These are phyloP conservation scores for Paulinella micropora DNA, from an alignment of 78 protist genomes.

Conservation along the genomic window DNA sequence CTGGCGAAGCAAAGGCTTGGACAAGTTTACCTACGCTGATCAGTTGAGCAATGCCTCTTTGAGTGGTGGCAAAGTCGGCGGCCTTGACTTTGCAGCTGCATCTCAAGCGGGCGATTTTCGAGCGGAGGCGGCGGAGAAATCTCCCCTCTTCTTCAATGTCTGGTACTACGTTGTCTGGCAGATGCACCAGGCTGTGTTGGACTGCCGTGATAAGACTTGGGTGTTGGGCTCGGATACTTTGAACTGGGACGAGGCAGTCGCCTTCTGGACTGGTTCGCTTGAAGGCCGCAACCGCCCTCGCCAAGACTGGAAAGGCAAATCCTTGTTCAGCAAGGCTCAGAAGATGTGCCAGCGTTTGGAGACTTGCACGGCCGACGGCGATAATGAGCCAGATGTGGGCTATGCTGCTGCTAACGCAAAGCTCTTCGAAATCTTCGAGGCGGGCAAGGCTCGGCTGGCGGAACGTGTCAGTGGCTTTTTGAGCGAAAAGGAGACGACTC, in stretches of 20 bases:
- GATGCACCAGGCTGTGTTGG: conserved; percentile 1
- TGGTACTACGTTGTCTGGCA: conserved; percentile 19
- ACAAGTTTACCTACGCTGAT: too few relatives aligned
- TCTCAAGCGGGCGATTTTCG: too few relatives aligned
- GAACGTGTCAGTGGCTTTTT: too few relatives aligned
- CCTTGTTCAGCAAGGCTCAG: background rate
- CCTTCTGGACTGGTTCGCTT: background rate
- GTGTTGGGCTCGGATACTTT: background rate
- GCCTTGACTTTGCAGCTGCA: too few relatives aligned
- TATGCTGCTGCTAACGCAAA: too few relatives aligned
- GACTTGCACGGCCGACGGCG: background rate
- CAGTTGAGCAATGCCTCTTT: too few relatives aligned
- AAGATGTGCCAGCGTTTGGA: background rate
- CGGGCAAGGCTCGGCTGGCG: too few relatives aligned
- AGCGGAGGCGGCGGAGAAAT: background rate
- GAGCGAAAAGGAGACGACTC: too few relatives aligned
- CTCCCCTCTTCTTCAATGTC: conserved; percentile 7
- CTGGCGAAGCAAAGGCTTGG: too few relatives aligned
- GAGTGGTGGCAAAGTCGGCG: too few relatives aligned
- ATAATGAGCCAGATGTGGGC: too few relatives aligned
- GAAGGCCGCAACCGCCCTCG: background rate
- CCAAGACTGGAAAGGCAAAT: background rate
- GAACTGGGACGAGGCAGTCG: conserved; percentile 14
- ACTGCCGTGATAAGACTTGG: background rate
- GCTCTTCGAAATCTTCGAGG: background rate